These are phyloP conservation scores for Hericium erinaceus DNA, from an alignment of 768 basidiomycete genomes.

Conservation along the genomic window DNA sequence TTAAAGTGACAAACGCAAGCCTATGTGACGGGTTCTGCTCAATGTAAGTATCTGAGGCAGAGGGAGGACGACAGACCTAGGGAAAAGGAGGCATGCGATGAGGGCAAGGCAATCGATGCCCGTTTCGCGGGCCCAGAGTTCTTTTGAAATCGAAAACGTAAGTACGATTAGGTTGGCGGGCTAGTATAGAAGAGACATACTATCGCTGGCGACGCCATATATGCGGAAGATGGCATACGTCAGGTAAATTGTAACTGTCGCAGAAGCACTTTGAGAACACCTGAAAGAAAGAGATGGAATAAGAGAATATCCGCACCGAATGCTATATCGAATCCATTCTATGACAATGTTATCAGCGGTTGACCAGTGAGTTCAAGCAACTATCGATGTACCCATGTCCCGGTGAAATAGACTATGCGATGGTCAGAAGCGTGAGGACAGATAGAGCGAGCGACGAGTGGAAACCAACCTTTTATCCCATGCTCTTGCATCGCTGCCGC, in stretches of 20 bases:
- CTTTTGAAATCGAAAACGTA: slow-evolving; percentile 25
- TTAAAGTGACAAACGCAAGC: slow-evolving; percentile 84
- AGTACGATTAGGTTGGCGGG: not conserved
- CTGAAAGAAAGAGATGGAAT: not conserved
- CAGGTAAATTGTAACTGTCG: slow-evolving; percentile 64
- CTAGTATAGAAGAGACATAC: slow-evolving; percentile 30
- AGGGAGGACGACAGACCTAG: slow-evolving; percentile 40
- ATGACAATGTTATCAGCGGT: slow-evolving; percentile 6
- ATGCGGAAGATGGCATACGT: slow-evolving; percentile 70
- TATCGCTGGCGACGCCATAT: slow-evolving; percentile 64
- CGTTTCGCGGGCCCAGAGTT: slow-evolving; percentile 52
- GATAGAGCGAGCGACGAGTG: not conserved
- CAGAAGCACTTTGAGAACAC: not conserved
- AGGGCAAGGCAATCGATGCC: slow-evolving; percentile 82
- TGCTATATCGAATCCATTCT: slow-evolving; percentile 92
- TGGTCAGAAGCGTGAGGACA: not conserved
- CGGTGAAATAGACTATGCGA: slow-evolving; percentile 65
- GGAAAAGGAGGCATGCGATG: slow-evolving; percentile 87
- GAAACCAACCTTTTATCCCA: slow-evolving; percentile 65
- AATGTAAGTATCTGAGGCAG: not conserved
- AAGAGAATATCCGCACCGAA: slow-evolving; percentile 45
- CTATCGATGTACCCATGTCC: slow-evolving; percentile 53
- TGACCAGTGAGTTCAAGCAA: slow-evolving; percentile 13
- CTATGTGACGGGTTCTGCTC: slow-evolving; percentile 27
- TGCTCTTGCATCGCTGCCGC: slow-evolving; percentile 94